Conservation (phyloP, 1,139 yeast species). For the Geotrichum armillariae region DNA sequence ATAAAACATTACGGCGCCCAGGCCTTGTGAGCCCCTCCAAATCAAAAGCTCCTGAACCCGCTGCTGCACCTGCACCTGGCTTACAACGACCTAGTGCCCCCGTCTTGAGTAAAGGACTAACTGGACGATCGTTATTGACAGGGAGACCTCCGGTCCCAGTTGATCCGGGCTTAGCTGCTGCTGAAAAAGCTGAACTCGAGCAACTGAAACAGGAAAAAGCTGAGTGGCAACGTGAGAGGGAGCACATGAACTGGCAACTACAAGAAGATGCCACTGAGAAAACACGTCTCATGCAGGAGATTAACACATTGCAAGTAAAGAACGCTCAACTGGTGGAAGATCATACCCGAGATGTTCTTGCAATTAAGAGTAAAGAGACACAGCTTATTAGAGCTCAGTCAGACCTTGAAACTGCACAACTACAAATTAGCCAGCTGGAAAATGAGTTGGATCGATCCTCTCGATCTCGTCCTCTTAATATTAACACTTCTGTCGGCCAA, state of each 20-base stretch:
- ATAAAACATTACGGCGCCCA: constrained; percentile 13
- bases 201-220: constrained; percentile 53
- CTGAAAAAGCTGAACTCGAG: constrained; percentile 51
- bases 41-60: constrained; percentile 10
- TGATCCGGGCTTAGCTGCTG: constrained; percentile 20
- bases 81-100: constrained; percentile 16
- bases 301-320: constrained; percentile 38
- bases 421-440: constrained; percentile 16
- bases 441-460: constrained; percentile 1
- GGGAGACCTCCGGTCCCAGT: constrained; percentile 8
- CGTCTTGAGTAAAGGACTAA: constrained; percentile 12
- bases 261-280: constrained; percentile 49
- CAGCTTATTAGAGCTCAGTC: constrained; percentile 59
- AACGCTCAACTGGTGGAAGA: constrained; percentile 49
- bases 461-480: constrained; percentile 3
- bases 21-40: constrained; percentile 9
- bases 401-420: constrained; percentile 54
- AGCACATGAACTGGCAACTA: constrained; percentile 43
- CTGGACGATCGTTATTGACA: constrained; percentile 13
- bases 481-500: constrained; percentile 3
- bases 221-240: constrained; percentile 51
- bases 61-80: not conserved
- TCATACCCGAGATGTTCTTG: constrained; percentile 51
- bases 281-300: constrained; percentile 47
- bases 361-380: constrained; percentile 64